Evolutionary conservation across 495 filamentous ascomycete genomes (phyloP).

Genomic region (Xylaria cubensis): DNA sequence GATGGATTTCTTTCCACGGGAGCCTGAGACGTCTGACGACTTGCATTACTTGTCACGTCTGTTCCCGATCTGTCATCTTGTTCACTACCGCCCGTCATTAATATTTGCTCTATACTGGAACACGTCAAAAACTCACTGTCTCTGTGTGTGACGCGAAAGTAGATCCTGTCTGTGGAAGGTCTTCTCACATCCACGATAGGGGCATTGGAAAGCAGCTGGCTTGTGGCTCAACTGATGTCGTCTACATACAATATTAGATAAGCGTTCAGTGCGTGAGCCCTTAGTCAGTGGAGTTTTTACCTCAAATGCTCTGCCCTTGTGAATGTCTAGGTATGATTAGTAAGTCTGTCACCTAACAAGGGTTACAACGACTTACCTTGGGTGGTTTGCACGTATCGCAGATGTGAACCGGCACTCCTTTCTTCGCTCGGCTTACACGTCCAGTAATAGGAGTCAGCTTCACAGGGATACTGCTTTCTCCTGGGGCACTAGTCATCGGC

Average conservation of each 20-base stretch:
- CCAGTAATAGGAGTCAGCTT: slow-evolving; percentile 74
- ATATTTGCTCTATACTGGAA: not conserved
- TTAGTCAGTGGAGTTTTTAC: slow-evolving; percentile 48
- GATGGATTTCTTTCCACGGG: slow-evolving; percentile 23
- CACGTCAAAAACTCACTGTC: slow-evolving; percentile 68
- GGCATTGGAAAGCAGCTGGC: slow-evolving; percentile 71
- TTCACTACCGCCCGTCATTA: slow-evolving; percentile 41
- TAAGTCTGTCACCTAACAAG: slow-evolving; percentile 16
- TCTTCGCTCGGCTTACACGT: slow-evolving; percentile 82
- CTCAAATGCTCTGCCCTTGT: slow-evolving; percentile 87
- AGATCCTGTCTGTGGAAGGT: slow-evolving; percentile 78
- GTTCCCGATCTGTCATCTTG: slow-evolving; percentile 46
- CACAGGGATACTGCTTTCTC: slow-evolving; percentile 49
- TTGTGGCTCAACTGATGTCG: slow-evolving; percentile 90
- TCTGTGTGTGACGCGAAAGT: slow-evolving; percentile 77
- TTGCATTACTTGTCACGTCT: slow-evolving; percentile 29
- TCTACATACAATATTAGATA: slow-evolving; percentile 50
- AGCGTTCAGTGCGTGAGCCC: slow-evolving; percentile 1
- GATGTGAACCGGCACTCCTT: slow-evolving; percentile 78
- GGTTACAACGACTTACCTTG: slow-evolving; percentile 58
- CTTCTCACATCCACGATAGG: slow-evolving; percentile 65
- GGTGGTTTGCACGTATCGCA: slow-evolving; percentile 68
- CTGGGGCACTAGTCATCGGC: slow-evolving; percentile 44
- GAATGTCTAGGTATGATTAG: slow-evolving; percentile 62
- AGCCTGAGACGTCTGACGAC: slow-evolving; percentile 30